A percentile compares a stretch with the other conserved stretches of the same genome.
These are phyloP conservation scores for Colletotrichum theobromicola DNA, from an alignment of 2,329 filamentous ascomycete genomes.

Conservation along the genomic window DNA sequence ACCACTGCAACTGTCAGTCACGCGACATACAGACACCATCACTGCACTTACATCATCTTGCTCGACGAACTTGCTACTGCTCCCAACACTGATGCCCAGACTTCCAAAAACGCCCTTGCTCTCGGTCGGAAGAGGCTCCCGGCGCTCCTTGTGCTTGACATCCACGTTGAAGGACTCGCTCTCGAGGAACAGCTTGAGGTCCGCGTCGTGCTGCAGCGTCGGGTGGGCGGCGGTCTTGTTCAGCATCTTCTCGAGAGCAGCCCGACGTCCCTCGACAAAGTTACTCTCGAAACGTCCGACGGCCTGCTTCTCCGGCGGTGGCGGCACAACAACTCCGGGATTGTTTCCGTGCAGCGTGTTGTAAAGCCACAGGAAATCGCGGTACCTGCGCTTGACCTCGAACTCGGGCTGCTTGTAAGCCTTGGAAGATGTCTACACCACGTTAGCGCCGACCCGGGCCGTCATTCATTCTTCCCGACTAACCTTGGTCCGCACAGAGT, in stretches of 20 bases:
- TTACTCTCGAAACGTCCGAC: constrained; percentile 95
- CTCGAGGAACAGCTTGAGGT: constrained; percentile 95
- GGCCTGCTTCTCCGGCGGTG: constrained; percentile 96
- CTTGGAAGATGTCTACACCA: constrained; percentile 83
- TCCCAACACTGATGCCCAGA: constrained; percentile 79
- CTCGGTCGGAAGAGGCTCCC: constrained; percentile 84
- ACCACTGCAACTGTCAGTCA: constrained; percentile 69
- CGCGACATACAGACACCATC: no score
- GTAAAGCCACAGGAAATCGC: constrained; percentile 98
- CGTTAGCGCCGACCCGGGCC: constrained; percentile 22
- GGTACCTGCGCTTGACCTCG: constrained; percentile 89
- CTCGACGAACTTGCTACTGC: constrained; percentile 89
- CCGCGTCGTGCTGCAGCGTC: constrained; percentile 88
- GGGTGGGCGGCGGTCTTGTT: constrained; percentile 94
- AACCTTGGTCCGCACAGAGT: constrained; percentile 93
- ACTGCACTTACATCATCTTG: constrained; percentile 81
- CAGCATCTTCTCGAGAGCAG: constrained; percentile 94
- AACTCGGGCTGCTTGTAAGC: constrained; percentile 94
- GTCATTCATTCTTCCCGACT: not conserved
- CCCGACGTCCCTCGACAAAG: constrained; percentile 91
- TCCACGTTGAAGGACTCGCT: constrained; percentile 96
- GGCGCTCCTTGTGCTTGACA: constrained; percentile 95
- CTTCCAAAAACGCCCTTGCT: constrained; percentile 93
- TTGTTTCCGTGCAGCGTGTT: constrained; percentile 93
- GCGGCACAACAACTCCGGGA: constrained; percentile 92